A percentile compares a stretch with the other conserved stretches of the same genome.
Conservation (phyloP, 768 basidiomycete species). For the Coprinopsis cinerea region DNA sequence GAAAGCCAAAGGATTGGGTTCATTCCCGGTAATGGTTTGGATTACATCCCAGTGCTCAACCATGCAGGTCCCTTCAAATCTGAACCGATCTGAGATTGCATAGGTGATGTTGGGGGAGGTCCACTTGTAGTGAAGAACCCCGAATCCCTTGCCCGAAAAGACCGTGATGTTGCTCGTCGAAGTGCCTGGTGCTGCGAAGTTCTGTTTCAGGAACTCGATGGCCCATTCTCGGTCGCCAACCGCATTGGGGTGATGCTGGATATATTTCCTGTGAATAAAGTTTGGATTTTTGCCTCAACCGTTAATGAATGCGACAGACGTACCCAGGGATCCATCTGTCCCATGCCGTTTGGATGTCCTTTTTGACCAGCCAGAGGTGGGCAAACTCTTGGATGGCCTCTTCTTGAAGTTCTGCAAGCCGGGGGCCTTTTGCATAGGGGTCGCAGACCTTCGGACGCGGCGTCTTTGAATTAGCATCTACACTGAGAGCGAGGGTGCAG, state of each 20-base stretch:
- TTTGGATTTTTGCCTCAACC: background rate
- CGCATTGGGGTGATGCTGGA: slow-evolving; percentile 1
- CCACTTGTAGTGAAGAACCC: slow-evolving; percentile 5
- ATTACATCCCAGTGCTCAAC: slow-evolving; percentile 9
- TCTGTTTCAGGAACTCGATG: slow-evolving; percentile 1
- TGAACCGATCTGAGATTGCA: slow-evolving; percentile 1
- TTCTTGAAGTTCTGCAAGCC: background rate
- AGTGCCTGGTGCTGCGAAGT: background rate
- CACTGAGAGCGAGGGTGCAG: no score
- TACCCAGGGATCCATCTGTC: slow-evolving; percentile 7
- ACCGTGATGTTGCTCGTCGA: background rate
- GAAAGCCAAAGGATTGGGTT: slow-evolving; percentile 8
- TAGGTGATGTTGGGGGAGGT: background rate
- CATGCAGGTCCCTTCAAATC: slow-evolving; percentile 7
- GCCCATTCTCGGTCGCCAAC: background rate
- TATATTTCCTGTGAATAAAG: background rate
- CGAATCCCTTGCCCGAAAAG: background rate
- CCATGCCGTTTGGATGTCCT: slow-evolving; percentile 2
- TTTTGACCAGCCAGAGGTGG: background rate
- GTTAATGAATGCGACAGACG: background rate
- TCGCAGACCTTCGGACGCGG: background rate
- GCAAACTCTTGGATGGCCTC: slow-evolving; percentile 6
- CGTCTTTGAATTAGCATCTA: no score
- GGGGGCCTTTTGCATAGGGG: background rate
- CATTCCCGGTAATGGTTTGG: slow-evolving; percentile 5